Conservation (phyloP, 2,329 filamentous ascomycete genomes). For the Cordyceps cicadae region DNA sequence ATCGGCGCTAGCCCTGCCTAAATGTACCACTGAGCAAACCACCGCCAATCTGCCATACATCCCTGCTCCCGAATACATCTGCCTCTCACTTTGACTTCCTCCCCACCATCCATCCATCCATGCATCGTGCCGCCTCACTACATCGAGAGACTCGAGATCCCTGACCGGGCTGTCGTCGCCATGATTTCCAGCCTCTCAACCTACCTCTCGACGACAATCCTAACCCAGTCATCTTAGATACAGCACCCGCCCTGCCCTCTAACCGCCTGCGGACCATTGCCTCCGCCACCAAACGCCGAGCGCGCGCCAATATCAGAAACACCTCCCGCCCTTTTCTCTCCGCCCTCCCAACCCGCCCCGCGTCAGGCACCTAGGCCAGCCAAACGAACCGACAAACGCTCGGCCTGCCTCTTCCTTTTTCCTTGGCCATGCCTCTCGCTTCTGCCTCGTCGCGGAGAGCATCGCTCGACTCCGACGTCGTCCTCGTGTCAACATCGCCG, state of each 20-base stretch:
- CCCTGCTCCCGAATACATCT: background rate
- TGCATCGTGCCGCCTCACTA: too few relatives aligned
- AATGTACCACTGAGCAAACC: background rate
- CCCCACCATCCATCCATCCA: too few relatives aligned
- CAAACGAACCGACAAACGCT: too few relatives aligned
- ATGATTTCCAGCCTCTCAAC: background rate
- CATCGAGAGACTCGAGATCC: background rate
- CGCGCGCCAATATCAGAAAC: background rate
- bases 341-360: background rate
- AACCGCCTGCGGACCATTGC: background rate
- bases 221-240: background rate
- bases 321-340: background rate
- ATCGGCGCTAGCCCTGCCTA: background rate
- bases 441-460: slow-evolving; percentile 8
- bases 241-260: background rate
- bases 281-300: background rate
- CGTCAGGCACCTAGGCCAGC: slow-evolving; percentile 1
- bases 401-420: background rate
- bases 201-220: background rate
- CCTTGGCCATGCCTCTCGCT: slow-evolving; percentile 2
- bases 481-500: slow-evolving; percentile 3
- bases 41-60: background rate
- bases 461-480: background rate
- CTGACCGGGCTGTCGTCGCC: background rate
- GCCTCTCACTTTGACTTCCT: too few relatives aligned